phyloP scores from a whole-genome alignment of 192 early-diverging fungal genomes.

The Bifiguratus adelaidae region DNA sequence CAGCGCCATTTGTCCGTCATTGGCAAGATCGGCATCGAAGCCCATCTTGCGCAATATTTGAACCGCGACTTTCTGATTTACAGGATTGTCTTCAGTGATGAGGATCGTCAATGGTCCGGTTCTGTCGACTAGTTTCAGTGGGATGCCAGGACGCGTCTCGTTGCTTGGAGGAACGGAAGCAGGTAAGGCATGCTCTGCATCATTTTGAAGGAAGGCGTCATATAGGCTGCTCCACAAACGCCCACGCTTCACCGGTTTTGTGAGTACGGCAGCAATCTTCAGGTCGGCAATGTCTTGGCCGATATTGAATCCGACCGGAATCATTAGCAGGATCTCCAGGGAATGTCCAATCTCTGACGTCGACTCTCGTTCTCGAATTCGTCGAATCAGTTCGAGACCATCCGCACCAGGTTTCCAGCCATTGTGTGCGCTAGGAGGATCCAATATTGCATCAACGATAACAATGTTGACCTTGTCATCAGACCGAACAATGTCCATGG shows the following conservation, averaged over 20 bases:
- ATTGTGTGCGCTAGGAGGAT: neutral
- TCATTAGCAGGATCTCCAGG: neutral
- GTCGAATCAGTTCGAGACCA: neutral
- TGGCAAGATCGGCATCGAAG: constrained; percentile 3
- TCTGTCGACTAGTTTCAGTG: neutral
- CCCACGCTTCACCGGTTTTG: neutral
- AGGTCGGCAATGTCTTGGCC: neutral
- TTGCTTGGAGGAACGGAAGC: no score
- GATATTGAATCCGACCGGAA: neutral
- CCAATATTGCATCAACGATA: neutral
- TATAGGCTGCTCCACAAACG: neutral
- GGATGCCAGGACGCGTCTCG: neutral
- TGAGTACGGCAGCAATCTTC: neutral
- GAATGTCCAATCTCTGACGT: neutral
- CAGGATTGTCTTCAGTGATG: constrained; percentile 60
- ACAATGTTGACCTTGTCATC: neutral
- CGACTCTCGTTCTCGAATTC: neutral
- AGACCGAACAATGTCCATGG: neutral
- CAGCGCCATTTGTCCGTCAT: constrained; percentile 15
- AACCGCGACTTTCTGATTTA: constrained; percentile 58
- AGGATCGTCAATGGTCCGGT: constrained; percentile 37
- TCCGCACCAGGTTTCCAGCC: neutral
- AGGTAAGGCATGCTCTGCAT: no score
- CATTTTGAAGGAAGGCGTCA: no score
- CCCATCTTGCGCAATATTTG: constrained; percentile 31